Conservation (phyloP, 495 filamentous ascomycete species). For the Annulohypoxylon stygium region DNA sequence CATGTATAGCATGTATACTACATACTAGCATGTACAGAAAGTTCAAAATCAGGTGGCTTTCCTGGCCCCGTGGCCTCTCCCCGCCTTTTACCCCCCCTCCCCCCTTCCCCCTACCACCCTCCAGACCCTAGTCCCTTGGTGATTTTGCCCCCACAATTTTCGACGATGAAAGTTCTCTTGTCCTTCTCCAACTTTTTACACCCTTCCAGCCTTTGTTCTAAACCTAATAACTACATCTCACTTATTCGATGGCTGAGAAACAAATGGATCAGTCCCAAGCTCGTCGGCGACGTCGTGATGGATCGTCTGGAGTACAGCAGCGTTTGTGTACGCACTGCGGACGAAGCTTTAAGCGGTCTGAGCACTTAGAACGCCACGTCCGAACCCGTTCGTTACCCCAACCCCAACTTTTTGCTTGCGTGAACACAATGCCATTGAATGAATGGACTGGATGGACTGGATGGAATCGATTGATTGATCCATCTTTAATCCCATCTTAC, state of each 20-base stretch:
- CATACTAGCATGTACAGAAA: slow-evolving; percentile 11
- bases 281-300: slow-evolving; percentile 53
- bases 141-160: slow-evolving; percentile 47
- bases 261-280: slow-evolving; percentile 53
- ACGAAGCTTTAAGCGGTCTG: slow-evolving; percentile 55
- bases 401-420: slow-evolving; percentile 46
- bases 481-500: slow-evolving; percentile 10
- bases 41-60: slow-evolving; percentile 42
- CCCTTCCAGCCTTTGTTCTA: slow-evolving; percentile 36
- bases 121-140: slow-evolving; percentile 22
- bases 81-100: slow-evolving; percentile 16
- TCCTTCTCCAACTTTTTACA: slow-evolving; percentile 44
- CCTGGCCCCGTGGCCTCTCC: slow-evolving; percentile 43
- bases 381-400: slow-evolving; percentile 63
- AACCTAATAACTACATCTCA: slow-evolving; percentile 34
- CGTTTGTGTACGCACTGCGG: slow-evolving; percentile 52
- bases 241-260: slow-evolving; percentile 51
- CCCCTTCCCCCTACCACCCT: slow-evolving; percentile 12
- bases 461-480: not conserved
- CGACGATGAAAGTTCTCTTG: slow-evolving; percentile 48
- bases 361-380: slow-evolving; percentile 68
- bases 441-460: too few relatives aligned
- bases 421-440: too few relatives aligned
- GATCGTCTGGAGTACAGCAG: slow-evolving; percentile 50
- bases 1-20: too few relatives aligned